A percentile compares a stretch with the other conserved stretches of the same genome.
phyloP scores from a whole-genome alignment of 306 rosid species.

The Biancaea sappan region DNA sequence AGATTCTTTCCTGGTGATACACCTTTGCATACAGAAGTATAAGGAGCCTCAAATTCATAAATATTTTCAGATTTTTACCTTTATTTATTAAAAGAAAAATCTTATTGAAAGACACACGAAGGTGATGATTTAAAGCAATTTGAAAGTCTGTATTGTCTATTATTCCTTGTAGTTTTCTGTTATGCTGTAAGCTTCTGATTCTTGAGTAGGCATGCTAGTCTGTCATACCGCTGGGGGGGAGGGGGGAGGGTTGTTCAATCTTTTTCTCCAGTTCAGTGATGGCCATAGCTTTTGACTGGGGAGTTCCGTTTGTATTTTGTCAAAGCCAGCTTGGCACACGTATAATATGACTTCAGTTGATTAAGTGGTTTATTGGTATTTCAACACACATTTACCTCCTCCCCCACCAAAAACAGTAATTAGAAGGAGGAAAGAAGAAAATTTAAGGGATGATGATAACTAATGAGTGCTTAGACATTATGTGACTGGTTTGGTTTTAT shows the following conservation, averaged over 20 bases:
- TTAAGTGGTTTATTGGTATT: neutral
- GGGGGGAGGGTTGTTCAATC: neutral
- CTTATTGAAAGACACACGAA: neutral
- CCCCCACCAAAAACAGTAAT: neutral
- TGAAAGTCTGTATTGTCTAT: constrained; percentile 4
- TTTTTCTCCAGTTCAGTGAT: neutral
- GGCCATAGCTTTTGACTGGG: neutral
- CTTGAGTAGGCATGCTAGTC: neutral
- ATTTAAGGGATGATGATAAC: neutral
- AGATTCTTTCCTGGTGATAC: neutral
- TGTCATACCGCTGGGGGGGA: neutral
- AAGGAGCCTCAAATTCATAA: neutral
- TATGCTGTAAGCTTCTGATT: constrained; percentile 1
- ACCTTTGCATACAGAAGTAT: neutral
- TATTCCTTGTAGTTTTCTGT: constrained; percentile 14
- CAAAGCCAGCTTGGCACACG: neutral
- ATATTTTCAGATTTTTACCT: neutral
- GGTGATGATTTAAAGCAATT: neutral
- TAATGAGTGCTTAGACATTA: constrained; percentile 10
- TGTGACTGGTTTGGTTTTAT: neutral
- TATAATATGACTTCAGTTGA: neutral
- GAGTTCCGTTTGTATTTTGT: neutral
- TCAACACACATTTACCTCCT: neutral
- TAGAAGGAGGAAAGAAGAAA: neutral
- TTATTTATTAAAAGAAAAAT: neutral